Evolutionary conservation across 179 eudicot genomes (phyloP), one percentile per base, ranked within the genome.

Genomic region (Beta macrorhiza): DNA sequence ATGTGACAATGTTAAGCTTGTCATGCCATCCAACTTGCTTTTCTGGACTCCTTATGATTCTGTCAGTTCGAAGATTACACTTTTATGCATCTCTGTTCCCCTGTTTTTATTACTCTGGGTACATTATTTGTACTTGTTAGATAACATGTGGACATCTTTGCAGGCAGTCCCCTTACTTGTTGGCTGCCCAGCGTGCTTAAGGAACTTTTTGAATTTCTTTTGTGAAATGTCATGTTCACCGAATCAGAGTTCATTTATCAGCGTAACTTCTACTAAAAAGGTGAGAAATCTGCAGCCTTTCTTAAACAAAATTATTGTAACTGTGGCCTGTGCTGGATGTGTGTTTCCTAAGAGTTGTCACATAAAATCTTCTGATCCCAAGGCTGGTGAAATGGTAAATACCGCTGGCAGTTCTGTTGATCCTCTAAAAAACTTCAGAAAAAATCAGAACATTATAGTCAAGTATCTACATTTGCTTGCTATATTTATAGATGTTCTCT

Each of bases 221-320:
- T 97, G 99, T 83, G 99, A 97, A 86, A 90, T 97, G 88, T 85
- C 98, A 73, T 97, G 99, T 87, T 97, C 99, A 78, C 99, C 98
- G 14, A 88, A 97, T 87, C 99, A 97, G 93, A 94, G 99, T 78
- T 87, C 85, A 82, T 97, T 94, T 83, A 93, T 94, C 82, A 89
- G 94, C 78, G 98, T 97, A 82, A 93, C 98, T 74, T 88, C 95
- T 52, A 83, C 84, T 77, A 85, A 96, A 82, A 87, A 88, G 98
- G 99, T 96, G 78, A 87, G 91, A 81, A 19, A 32, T 83, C 77
- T 65, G 62, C 68, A 2, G 11, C 32, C 63, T 55, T 80, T 63
- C 49, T 84, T 20, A 45, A 74, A 44, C 17, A n/a, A 45, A 37
- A 51, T 25, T 47, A 56, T 67, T 2, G 16, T 17, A 61, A 57